Percentiles rank a stretch among this genome's conserved stretches.
Evolutionary conservation across 305 asterid genomes (phyloP).

Genomic region (Solanum aculeatissimum): DNA sequence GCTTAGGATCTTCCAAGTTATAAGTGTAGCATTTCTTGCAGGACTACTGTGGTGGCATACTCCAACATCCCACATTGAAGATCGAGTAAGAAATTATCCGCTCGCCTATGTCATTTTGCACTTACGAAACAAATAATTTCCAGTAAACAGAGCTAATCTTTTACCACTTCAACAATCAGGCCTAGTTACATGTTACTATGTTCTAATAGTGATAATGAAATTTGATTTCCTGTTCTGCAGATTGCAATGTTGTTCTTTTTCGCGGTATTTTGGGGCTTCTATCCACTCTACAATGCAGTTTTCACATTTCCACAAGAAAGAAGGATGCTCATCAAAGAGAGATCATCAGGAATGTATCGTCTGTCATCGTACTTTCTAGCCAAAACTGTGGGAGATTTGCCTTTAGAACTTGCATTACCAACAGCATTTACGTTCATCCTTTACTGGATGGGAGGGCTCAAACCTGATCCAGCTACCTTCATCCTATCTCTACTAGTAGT

Average conservation of each 20-base stretch:
- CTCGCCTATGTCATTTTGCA: background rate
- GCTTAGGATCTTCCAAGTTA: constrained; percentile 86
- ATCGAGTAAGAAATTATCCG: constrained; percentile 40
- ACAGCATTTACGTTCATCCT: constrained; percentile 86
- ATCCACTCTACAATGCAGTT: constrained; percentile 90
- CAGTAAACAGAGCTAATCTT: background rate
- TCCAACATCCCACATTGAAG: constrained; percentile 92
- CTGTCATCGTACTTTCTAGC: constrained; percentile 91
- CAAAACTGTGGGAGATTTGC: constrained; percentile 79
- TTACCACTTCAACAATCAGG: background rate
- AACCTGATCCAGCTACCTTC: constrained; percentile 62
- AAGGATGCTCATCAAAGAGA: constrained; percentile 75
- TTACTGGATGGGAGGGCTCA: constrained; percentile 98
- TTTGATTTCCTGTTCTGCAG: constrained; percentile 27
- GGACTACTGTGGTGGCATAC: constrained; percentile 98
- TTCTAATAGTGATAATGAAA: background rate
- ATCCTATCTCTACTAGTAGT: constrained; percentile 76
- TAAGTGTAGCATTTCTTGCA: constrained; percentile 82
- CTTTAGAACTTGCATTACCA: constrained; percentile 87
- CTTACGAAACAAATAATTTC: background rate
- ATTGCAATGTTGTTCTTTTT: constrained; percentile 86
- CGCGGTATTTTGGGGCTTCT: constrained; percentile 98
- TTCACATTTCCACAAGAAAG: constrained; percentile 98
- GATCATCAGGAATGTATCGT: constrained; percentile 95
- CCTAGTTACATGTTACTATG: background rate